Conservation (phyloP, 352 stramenopile genomes). For the Phytopythium cucurbitacearum region DNA sequence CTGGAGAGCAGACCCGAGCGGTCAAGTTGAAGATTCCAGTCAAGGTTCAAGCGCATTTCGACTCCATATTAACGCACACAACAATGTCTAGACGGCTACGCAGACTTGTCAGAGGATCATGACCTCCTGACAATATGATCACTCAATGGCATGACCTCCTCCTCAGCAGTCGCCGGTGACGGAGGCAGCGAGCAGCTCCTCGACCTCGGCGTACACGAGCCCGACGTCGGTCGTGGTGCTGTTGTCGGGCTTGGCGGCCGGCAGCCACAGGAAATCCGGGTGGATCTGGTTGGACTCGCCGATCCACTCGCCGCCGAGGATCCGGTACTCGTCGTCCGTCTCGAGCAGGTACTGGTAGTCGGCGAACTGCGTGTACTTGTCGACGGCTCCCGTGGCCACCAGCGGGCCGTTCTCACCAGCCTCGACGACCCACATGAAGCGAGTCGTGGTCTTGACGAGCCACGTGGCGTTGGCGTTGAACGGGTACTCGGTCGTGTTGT, state of each 20-base stretch:
- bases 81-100: no score
- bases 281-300: conserved; percentile 44
- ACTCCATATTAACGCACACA: no score
- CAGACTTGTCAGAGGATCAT: background rate
- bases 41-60: no score
- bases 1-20: no score
- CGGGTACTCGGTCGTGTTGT: conserved; percentile 41
- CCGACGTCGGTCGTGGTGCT: conserved; percentile 33
- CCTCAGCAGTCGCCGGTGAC: conserved; percentile 17
- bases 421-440: conserved; percentile 61
- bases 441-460: conserved; percentile 48
- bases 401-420: conserved; percentile 45
- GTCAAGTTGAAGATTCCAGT: no score
- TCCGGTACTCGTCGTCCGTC: conserved; percentile 51
- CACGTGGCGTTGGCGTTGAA: conserved; percentile 59
- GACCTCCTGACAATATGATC: no score
- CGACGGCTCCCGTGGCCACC: conserved; percentile 32
- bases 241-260: conserved; percentile 30
- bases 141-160: background rate
- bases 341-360: conserved; percentile 75
- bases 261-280: conserved; percentile 74
- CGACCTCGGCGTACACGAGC: conserved; percentile 44
- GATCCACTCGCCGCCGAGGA: conserved; percentile 73
- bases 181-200: conserved; percentile 35
- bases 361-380: conserved; percentile 44